Evolutionary conservation across 352 stramenopile genomes (phyloP).

Genomic region (Pythium periplocum): DNA sequence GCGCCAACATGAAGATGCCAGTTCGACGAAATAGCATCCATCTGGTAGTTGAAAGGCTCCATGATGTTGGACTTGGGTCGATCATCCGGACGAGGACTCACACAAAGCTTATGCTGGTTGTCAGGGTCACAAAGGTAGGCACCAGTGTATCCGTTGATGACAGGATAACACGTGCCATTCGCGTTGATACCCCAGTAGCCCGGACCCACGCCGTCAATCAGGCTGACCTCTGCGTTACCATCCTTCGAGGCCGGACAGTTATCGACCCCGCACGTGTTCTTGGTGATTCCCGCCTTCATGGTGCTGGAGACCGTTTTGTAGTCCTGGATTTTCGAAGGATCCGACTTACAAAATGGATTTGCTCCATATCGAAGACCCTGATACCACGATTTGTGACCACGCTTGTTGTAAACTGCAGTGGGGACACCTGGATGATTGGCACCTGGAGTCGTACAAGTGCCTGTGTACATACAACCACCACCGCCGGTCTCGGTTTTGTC

Average conservation of each 20-base stretch:
- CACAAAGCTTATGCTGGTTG: slow-evolving; percentile 33
- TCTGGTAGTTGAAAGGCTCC: slow-evolving; percentile 69
- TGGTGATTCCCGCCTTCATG: slow-evolving; percentile 21
- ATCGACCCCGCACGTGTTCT: slow-evolving; percentile 32
- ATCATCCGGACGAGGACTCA: slow-evolving; percentile 28
- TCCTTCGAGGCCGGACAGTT: slow-evolving; percentile 39
- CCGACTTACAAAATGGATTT: slow-evolving; percentile 33
- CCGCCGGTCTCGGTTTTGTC: slow-evolving; percentile 6
- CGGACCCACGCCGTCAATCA: slow-evolving; percentile 23
- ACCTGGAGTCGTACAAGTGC: slow-evolving; percentile 22
- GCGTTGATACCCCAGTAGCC: slow-evolving; percentile 27
- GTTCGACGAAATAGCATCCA: slow-evolving; percentile 74
- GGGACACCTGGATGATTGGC: slow-evolving; percentile 48
- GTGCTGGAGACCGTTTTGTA: slow-evolving; percentile 24
- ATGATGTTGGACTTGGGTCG: slow-evolving; percentile 45
- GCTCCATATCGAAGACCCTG: slow-evolving; percentile 44
- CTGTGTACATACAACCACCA: slow-evolving; percentile 19
- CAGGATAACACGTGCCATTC: slow-evolving; percentile 27
- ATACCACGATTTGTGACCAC: slow-evolving; percentile 51
- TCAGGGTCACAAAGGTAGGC: slow-evolving; percentile 28
- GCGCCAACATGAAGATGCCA: slow-evolving; percentile 56
- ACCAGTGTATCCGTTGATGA: slow-evolving; percentile 24
- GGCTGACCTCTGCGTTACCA: slow-evolving; percentile 29
- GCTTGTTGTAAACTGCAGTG: slow-evolving; percentile 27
- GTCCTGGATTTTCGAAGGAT: slow-evolving; percentile 14